phyloP scores from a whole-genome alignment of 2,329 filamentous ascomycete species.

The Sporothrix humicola region DNA sequence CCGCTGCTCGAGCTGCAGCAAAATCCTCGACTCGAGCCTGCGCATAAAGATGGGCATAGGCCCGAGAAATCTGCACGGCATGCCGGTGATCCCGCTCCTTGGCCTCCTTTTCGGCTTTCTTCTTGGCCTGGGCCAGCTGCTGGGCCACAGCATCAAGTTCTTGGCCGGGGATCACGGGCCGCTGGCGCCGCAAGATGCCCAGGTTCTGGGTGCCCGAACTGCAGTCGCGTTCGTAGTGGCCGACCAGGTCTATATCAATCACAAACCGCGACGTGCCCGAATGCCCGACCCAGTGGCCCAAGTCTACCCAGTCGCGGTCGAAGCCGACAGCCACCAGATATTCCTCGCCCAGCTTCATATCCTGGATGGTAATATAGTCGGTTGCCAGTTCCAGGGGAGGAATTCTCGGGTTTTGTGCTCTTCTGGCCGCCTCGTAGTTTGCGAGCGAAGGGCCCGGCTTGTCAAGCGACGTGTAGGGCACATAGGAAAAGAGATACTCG shows the following conservation, averaged over 20 bases:
- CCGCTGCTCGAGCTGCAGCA: too few relatives aligned
- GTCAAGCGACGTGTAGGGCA: constrained; percentile 9
- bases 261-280: constrained; percentile 30
- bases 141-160: neutral
- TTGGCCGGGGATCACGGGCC: neutral
- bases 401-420: neutral
- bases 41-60: too few relatives aligned
- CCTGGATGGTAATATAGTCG: constrained; percentile 29
- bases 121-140: neutral
- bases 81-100: neutral
- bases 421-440: neutral
- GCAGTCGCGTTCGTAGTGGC: constrained; percentile 1
- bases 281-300: constrained; percentile 34
- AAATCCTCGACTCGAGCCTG: too few relatives aligned
- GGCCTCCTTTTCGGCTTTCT: neutral
- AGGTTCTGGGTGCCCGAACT: neutral
- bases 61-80: too few relatives aligned
- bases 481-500: constrained; percentile 5
- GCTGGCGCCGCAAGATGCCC: neutral
- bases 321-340: constrained; percentile 33
- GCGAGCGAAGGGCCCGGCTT: neutral
- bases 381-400: constrained; percentile 19
- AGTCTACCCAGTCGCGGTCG: constrained; percentile 12
- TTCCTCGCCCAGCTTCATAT: constrained; percentile 27
- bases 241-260: neutral